Conservation (phyloP, 805 yeast genomes). For the Kodamaea leandrae region DNA sequence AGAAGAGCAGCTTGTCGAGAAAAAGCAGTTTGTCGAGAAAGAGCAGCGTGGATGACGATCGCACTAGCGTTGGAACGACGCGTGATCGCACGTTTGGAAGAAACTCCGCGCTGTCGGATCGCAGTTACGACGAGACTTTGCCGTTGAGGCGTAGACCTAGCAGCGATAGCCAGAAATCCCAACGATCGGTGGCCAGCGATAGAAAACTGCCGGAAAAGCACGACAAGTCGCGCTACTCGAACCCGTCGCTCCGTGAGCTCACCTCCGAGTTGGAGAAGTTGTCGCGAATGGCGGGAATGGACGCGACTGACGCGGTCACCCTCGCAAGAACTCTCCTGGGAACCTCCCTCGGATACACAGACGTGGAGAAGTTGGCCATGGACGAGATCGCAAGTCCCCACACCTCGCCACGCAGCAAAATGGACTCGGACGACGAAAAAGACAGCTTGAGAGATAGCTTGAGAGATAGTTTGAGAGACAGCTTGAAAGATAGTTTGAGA, state of each 20-base stretch:
- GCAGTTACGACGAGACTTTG: no score
- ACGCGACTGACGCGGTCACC: slow-evolving; percentile 77
- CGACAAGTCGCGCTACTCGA: slow-evolving; percentile 15
- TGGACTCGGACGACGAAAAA: background rate
- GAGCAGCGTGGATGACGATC: background rate
- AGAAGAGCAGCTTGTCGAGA: slow-evolving; percentile 10
- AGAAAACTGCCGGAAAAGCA: slow-evolving; percentile 1
- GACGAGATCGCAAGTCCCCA: slow-evolving; percentile 15
- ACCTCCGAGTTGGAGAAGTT: slow-evolving; percentile 73
- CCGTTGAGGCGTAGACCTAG: no score
- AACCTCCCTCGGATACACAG: slow-evolving; percentile 59
- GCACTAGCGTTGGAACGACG: background rate
- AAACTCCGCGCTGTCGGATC: no score
- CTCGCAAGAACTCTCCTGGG: slow-evolving; percentile 77
- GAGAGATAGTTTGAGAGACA: background rate
- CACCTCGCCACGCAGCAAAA: slow-evolving; percentile 10
- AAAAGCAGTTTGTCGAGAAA: slow-evolving; percentile 18
- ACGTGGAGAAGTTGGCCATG: slow-evolving; percentile 37
- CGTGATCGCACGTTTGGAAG: background rate
- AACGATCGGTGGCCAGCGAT: no score
- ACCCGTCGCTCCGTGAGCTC: slow-evolving; percentile 67
- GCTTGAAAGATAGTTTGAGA: background rate
- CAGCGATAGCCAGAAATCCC: no score
- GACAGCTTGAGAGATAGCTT: background rate
- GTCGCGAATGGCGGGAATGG: slow-evolving; percentile 74